Evolutionary conservation across 2,329 filamentous ascomycete genomes (phyloP).

Genomic region (Scedosporium boydii): DNA sequence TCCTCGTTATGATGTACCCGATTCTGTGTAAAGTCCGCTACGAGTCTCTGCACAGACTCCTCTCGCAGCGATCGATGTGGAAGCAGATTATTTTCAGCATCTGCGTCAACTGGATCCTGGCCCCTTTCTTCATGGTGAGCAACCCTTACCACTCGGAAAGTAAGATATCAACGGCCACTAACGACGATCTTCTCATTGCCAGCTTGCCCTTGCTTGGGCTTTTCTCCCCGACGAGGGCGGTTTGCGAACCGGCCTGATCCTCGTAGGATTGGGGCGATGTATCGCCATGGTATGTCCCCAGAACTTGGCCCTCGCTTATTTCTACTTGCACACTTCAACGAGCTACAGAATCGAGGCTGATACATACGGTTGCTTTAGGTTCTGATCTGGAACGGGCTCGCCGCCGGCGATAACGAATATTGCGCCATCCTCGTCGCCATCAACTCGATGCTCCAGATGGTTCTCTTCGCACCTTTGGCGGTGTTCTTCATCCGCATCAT

Average conservation of each 20-base stretch:
- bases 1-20: conserved; percentile 91
- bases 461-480: conserved; percentile 61
- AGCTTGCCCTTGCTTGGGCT: conserved; percentile 60
- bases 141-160: not conserved
- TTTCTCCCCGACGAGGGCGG: conserved; percentile 50
- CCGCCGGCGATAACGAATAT: conserved; percentile 70
- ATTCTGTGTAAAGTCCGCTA: conserved; percentile 81
- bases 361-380: conserved; percentile 19
- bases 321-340: too few relatives aligned
- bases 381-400: conserved; percentile 60
- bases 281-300: conserved; percentile 64
- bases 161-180: too few relatives aligned
- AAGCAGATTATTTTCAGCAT: conserved; percentile 70
- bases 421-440: conserved; percentile 72
- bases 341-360: too few relatives aligned
- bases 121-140: conserved; percentile 69
- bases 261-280: conserved; percentile 76
- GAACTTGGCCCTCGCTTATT: too few relatives aligned
- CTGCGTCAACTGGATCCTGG: conserved; percentile 73
- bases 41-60: conserved; percentile 61
- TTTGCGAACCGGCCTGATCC: conserved; percentile 59
- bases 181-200: not conserved
- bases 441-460: conserved; percentile 69
- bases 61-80: conserved; percentile 57
- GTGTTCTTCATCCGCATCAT: conserved; percentile 64